These are phyloP conservation scores for Carex parvula DNA, from an alignment of 176 grass and related monocot genomes.

Conservation along the genomic window DNA sequence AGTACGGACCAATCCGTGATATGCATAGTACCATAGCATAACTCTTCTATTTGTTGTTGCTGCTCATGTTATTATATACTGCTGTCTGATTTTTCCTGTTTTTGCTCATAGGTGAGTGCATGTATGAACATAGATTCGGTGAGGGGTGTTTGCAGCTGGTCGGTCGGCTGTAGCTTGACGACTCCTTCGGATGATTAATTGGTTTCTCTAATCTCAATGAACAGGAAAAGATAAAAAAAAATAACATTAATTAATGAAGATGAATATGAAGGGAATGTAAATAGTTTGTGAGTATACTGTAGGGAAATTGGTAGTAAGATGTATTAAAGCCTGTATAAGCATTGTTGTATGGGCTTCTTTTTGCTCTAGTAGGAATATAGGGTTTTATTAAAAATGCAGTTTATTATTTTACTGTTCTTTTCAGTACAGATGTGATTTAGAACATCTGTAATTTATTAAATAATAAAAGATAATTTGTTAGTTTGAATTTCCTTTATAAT, in stretches of 20 bases:
- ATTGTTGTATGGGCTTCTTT: conserved; percentile 31
- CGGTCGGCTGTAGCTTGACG: conserved; percentile 71
- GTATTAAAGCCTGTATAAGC: conserved; percentile 18
- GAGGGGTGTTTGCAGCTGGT: conserved; percentile 78
- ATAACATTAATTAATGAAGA: neutral
- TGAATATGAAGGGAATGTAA: conserved; percentile 25
- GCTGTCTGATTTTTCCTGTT: neutral
- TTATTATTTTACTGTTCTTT: neutral
- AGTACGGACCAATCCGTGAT: too few species aligned
- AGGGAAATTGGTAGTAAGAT: conserved; percentile 24
- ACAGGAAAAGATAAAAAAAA: neutral
- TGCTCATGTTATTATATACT: neutral
- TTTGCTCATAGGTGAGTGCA: conserved; percentile 47
- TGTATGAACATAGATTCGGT: conserved; percentile 61
- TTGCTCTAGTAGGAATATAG: conserved; percentile 13
- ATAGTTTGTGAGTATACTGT: conserved; percentile 30
- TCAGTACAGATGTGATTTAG: neutral
- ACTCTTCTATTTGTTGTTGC: neutral
- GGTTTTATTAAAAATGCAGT: neutral
- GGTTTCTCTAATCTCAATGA: conserved; percentile 50
- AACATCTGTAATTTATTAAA: neutral
- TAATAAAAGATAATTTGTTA: neutral
- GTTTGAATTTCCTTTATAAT: neutral
- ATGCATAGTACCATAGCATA: too few species aligned
- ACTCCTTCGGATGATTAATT: conserved; percentile 24